Base-by-base conservation (phyloP, 2,329 filamentous ascomycete species). In the Trichoderma breve region DNA sequence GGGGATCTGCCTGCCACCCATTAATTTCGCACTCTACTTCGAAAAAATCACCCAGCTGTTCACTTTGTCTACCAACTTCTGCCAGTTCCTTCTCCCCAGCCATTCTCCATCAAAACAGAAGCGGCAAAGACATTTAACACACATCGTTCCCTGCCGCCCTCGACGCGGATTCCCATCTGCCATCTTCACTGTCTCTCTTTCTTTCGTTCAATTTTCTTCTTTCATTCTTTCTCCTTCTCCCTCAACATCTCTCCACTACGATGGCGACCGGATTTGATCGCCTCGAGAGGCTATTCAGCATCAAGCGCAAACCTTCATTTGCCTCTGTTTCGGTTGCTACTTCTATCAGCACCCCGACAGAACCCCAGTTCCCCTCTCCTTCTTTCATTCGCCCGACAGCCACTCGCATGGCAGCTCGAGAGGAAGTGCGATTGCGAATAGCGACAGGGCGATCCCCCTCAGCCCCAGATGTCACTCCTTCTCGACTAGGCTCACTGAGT, bases 331-430 rank as follows among this genome's bases (percentile, higher is more conserved):
- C 74, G 68, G 73, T 73, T 51, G 32, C 51, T 39, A 76, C 71
- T 55, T 76, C 76, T 69, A 71, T 72, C 32, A 65, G 73, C 18
- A 74, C 75, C 34, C 70, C 77, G 9, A 66, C 77, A 28, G 81
- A 78, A 65, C 81, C 80, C 65, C 79, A 82, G 64, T 88, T 88
- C 73, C 86, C 86, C 5, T 82, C 82, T 24, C 83, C 86, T 7
- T 87, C 86, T 1, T 90, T 88, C 74, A 87, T 90, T 73, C 83
- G 86, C 60, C 88, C 88, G 30, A 89, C 83, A 47, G 82, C 84
- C 18, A 83, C 82, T 70, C 84, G 86, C 28, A 90, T 90, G 88
- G 80, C 84, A 61, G 87, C 88, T n/a, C 83, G 88, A 62, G 85
- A 89, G 62, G 86, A 86, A 76, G 75, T 81, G 21, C 78, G 79